A percentile compares a stretch with the other conserved stretches of the same genome.
Evolutionary conservation across 305 asterid genomes (phyloP).

Genomic region (Solanum aculeatissimum): DNA sequence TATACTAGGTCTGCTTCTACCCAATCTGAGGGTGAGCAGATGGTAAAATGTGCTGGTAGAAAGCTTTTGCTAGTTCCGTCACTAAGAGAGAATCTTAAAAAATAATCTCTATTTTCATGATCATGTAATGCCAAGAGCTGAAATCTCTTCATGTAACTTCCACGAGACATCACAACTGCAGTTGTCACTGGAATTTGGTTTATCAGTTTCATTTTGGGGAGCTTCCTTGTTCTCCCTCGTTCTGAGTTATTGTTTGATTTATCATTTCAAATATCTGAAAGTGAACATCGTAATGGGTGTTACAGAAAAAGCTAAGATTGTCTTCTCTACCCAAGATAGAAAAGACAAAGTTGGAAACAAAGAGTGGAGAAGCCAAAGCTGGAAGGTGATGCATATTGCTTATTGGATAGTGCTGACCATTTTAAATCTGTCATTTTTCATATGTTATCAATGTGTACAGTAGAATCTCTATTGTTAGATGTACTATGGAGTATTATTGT

Average conservation of each 20-base stretch:
- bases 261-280: not conserved
- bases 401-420: not conserved
- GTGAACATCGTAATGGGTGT: not conserved
- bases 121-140: not conserved
- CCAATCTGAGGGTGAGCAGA: conserved; percentile 20
- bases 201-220: not conserved
- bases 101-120: not conserved
- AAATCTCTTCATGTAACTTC: not conserved
- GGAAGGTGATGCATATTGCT: not conserved
- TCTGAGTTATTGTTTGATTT: not conserved
- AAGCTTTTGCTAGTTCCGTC: conserved; percentile 47
- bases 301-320: not conserved
- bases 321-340: not conserved
- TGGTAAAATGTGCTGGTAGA: conserved; percentile 40
- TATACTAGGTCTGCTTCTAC: conserved; percentile 29
- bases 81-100: conserved; percentile 7
- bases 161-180: not conserved
- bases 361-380: not conserved
- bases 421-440: not conserved
- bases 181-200: not conserved
- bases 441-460: not conserved
- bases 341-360: not conserved
- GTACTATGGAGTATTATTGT: not conserved
- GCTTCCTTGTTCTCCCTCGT: not conserved
- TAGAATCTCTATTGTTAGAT: not conserved